A percentile compares a stretch with the other conserved stretches of the same genome.
Conservation (phyloP, 1,284 basidiomycete genomes). For the Thelephora terrestris region DNA sequence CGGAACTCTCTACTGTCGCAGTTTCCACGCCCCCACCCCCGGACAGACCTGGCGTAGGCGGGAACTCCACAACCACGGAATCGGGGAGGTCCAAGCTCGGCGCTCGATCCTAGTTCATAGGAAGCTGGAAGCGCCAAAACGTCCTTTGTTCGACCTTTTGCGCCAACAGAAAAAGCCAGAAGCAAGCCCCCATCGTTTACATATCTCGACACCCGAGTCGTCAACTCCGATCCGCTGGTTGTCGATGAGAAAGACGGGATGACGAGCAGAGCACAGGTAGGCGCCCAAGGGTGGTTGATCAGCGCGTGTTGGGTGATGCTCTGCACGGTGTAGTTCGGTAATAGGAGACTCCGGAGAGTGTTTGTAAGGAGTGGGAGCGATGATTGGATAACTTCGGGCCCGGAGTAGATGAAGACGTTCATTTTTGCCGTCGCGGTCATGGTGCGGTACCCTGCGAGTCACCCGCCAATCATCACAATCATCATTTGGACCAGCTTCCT, state of each 20-base stretch:
- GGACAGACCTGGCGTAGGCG: conserved; percentile 6
- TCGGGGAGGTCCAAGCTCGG: conserved; percentile 5
- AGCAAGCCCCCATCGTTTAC: conserved; percentile 56
- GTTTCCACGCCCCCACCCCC: conserved; percentile 28
- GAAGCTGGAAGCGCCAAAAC: too few species aligned
- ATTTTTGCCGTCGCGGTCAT: conserved; percentile 23
- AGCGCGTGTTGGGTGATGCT: conserved; percentile 49
- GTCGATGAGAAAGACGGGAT: conserved; percentile 52
- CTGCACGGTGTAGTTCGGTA: conserved; percentile 73
- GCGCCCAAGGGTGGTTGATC: conserved; percentile 64
- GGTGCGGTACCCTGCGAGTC: too few species aligned
- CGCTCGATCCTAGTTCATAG: conserved; percentile 1
- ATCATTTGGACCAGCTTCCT: too few species aligned
- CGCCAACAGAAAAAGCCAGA: conserved; percentile 18
- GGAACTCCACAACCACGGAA: conserved; percentile 11
- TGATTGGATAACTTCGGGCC: conserved; percentile 52
- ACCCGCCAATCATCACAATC: too few species aligned
- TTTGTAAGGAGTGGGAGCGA: conserved; percentile 48
- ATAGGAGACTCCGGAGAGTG: conserved; percentile 48
- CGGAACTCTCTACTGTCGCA: conserved; percentile 25
- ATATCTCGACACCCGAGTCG: conserved; percentile 47
- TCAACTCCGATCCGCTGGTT: conserved; percentile 25
- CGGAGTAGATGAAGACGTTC: conserved; percentile 77
- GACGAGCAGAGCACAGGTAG: conserved; percentile 68
- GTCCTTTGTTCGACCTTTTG: conserved; percentile 3